Evolutionary conservation across 768 basidiomycete genomes (phyloP).

Genomic region (Tricholomella constricta): DNA sequence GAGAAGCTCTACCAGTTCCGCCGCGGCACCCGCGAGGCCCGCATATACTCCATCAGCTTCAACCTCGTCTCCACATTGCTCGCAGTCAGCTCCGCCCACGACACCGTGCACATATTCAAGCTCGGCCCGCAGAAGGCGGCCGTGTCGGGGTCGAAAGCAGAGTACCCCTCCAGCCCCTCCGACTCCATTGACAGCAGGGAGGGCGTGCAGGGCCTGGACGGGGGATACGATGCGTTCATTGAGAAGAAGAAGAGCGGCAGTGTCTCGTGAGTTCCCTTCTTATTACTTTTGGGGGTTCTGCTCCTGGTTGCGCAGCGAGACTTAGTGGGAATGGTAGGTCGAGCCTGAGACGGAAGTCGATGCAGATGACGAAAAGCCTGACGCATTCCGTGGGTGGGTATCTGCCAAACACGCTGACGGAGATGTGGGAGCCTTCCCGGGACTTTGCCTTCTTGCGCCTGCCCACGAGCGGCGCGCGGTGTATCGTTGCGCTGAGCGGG

Average conservation of each 20-base stretch:
- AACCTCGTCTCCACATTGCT: conserved; percentile 82
- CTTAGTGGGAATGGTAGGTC: conserved; percentile 31
- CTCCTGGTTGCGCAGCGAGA: background rate
- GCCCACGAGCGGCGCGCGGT: conserved; percentile 75
- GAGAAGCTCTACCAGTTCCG: conserved; percentile 97
- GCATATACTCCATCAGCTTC: conserved; percentile 81
- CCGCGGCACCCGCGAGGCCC: conserved; percentile 82
- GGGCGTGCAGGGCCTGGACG: conserved; percentile 60
- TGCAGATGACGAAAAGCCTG: conserved; percentile 74
- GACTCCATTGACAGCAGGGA: conserved; percentile 51
- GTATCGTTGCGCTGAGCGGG: conserved; percentile 89
- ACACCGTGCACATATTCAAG: conserved; percentile 97
- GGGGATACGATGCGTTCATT: conserved; percentile 85
- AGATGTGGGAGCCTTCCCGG: conserved; percentile 95
- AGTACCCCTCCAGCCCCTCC: conserved; percentile 54
- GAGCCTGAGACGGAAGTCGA: conserved; percentile 64
- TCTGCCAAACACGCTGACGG: conserved; percentile 85
- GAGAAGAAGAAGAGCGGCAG: conserved; percentile 71
- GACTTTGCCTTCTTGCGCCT: conserved; percentile 92
- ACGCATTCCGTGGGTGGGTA: conserved; percentile 84
- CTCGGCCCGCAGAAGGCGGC: conserved; percentile 45
- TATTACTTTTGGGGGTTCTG: background rate
- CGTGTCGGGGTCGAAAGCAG: conserved; percentile 15
- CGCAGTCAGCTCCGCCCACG: conserved; percentile 89
- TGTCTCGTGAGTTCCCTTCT: conserved; percentile 50